These are phyloP conservation scores for Nephromyces sp. DNA, from an alignment of 169 alveolate species.

Conservation along the genomic window DNA sequence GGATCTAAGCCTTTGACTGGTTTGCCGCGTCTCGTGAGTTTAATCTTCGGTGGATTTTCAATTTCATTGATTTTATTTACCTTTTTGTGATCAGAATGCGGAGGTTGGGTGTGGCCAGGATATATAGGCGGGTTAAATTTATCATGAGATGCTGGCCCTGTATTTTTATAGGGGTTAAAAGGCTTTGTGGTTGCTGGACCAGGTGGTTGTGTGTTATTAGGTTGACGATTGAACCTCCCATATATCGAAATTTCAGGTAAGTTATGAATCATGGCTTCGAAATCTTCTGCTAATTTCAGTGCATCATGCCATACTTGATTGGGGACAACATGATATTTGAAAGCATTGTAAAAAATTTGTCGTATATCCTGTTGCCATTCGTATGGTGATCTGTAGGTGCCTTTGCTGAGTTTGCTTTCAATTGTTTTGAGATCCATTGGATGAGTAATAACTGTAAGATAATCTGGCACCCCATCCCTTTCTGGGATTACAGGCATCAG, in stretches of 20 bases:
- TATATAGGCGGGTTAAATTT: background rate
- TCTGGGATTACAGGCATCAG: constrained; percentile 81
- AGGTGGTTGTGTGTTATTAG: background rate
- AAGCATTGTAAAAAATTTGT: constrained; percentile 74
- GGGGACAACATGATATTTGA: constrained; percentile 48
- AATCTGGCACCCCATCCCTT: constrained; percentile 72
- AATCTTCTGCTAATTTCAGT: constrained; percentile 44
- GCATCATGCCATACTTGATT: constrained; percentile 64
- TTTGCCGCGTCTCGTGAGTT: too few relatives aligned
- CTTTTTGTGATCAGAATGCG: background rate
- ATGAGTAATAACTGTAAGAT: constrained; percentile 46
- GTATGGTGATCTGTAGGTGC: constrained; percentile 68
- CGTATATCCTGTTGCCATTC: constrained; percentile 80
- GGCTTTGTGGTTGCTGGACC: background rate
- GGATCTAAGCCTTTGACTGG: background rate
- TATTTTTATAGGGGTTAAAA: background rate
- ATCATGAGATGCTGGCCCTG: background rate
- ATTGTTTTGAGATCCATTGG: constrained; percentile 65
- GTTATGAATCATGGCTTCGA: constrained; percentile 36
- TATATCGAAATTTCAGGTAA: too few relatives aligned
- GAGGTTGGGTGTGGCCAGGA: constrained; percentile 6
- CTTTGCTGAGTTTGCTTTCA: constrained; percentile 45
- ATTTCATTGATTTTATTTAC: background rate
- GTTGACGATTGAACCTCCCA: too few relatives aligned
- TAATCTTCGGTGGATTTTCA: background rate